Evolutionary conservation across 75 land plant species (phyloP), one percentile per base, ranked within the genome.

Genomic region (Cryptomeria japonica): DNA sequence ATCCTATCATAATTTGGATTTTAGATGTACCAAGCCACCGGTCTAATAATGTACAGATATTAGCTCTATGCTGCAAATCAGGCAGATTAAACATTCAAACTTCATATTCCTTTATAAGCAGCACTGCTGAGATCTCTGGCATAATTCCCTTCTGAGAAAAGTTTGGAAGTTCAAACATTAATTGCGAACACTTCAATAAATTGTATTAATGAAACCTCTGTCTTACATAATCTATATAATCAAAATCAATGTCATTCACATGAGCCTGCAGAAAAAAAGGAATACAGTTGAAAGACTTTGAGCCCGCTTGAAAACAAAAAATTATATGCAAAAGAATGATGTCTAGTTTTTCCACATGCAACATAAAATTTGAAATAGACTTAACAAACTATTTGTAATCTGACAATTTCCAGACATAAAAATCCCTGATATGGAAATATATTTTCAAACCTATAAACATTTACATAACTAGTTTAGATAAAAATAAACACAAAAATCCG

Each of bases 171-270:
- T 72, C 76, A 22, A 80, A 14, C 37, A 18, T 80, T 41, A 85
- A 49, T n/a, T 75, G 28, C 19, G 0, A 19, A 78, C 85, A 86
- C 89, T 93, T 95, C 56, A n/a, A 89, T 83, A 79, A 73, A 87
- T 90, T 88, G 56, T 96, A 95, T 86, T 92, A 93, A n/a, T 88
- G 41, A 87, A 97, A 94, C 89, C 99, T 92, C 88, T 96, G 99
- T 88, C 94, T 93, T 44, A 97, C 96, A 91, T 97, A 96, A 80
- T 94, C 96, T 87, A 92, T 87, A 86, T 95, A 97, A 86, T 97
- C 94, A 83, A 97, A 97, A 86, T 96, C 99, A 42, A 97, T 96
- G 32, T 93, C 92, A 84, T 95, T 95, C 76, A 95, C 94, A 91
- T 93, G 89, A 36, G 86, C 91, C 96, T 94, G 92, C 18, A 86